Conservation (phyloP, 2,329 filamentous ascomycete species). For the Tolypocladium ovalisporum region DNA sequence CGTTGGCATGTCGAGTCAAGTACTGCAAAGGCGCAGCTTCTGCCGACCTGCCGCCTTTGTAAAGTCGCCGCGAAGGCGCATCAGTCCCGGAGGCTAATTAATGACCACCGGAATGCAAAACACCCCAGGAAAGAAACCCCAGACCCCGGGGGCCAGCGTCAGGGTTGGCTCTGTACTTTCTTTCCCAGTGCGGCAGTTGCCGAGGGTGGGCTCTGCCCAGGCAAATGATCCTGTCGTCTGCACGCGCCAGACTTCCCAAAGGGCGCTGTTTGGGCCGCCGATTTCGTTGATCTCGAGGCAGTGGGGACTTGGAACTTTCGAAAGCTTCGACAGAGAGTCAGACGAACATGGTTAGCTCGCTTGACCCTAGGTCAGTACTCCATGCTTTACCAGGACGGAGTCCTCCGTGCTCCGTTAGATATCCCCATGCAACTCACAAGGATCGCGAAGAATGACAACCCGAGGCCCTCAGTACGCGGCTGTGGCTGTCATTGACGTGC, state of each 20-base stretch:
- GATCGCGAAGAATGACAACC: background rate
- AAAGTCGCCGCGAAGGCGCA: background rate
- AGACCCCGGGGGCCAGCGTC: background rate
- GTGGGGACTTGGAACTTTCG: background rate
- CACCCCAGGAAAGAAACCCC: background rate
- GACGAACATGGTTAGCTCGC: background rate
- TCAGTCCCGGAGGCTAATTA: background rate
- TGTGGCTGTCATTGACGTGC: background rate
- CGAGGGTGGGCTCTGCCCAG: background rate
- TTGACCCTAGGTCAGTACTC: background rate
- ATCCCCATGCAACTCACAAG: background rate
- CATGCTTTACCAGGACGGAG: background rate
- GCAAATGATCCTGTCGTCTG: background rate
- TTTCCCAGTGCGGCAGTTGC: conserved; percentile 3
- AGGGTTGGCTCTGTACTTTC: background rate
- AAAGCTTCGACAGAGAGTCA: background rate
- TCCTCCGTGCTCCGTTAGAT: background rate
- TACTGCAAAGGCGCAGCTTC: background rate
- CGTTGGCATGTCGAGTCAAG: background rate
- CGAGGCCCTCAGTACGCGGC: background rate
- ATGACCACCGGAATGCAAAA: background rate
- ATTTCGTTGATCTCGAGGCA: background rate
- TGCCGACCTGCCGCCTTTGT: background rate
- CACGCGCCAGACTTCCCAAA: background rate
- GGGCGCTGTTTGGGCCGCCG: background rate